Evolutionary conservation across 306 rosid genomes (phyloP).

Genomic region (Rosa persica): DNA sequence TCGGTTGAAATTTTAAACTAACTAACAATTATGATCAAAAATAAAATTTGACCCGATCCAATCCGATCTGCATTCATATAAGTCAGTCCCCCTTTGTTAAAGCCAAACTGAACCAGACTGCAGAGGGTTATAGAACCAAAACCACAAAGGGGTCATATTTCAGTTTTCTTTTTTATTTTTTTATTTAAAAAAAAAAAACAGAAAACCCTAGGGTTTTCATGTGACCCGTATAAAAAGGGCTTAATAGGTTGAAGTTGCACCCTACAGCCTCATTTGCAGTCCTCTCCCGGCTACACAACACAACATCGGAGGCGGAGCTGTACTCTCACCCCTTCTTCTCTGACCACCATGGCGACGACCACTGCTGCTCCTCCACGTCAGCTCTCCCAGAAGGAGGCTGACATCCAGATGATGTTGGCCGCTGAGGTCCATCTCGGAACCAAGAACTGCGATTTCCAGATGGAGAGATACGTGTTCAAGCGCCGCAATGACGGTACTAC

Average conservation of each 20-base stretch:
- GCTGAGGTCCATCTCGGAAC: conserved; percentile 90
- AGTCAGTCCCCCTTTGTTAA: too few species aligned
- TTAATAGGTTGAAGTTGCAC: background rate
- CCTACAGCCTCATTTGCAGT: background rate
- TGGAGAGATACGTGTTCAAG: conserved; percentile 88
- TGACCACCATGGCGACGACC: conserved; percentile 49
- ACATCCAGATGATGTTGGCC: conserved; percentile 85
- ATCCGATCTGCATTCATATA: too few species aligned
- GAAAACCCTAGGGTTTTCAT: background rate
- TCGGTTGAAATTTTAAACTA: too few species aligned
- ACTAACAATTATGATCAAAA: too few species aligned
- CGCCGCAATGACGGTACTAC: conserved; percentile 76
- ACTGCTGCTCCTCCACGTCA: conserved; percentile 52
- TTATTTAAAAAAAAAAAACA: background rate
- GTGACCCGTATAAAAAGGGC: background rate
- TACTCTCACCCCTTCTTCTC: background rate
- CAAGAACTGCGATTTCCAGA: conserved; percentile 78
- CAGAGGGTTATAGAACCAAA: too few species aligned
- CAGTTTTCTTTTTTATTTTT: too few species aligned
- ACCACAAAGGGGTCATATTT: too few species aligned
- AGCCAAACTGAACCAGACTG: too few species aligned
- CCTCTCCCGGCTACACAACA: background rate
- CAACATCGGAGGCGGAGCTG: background rate
- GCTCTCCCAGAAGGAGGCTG: conserved; percentile 78
- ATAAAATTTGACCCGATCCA: too few species aligned